A percentile compares a stretch with the other conserved stretches of the same genome.
These are phyloP conservation scores for Acanthamoeba triangularis DNA, from an alignment of 208 protist genomes.

Conservation along the genomic window DNA sequence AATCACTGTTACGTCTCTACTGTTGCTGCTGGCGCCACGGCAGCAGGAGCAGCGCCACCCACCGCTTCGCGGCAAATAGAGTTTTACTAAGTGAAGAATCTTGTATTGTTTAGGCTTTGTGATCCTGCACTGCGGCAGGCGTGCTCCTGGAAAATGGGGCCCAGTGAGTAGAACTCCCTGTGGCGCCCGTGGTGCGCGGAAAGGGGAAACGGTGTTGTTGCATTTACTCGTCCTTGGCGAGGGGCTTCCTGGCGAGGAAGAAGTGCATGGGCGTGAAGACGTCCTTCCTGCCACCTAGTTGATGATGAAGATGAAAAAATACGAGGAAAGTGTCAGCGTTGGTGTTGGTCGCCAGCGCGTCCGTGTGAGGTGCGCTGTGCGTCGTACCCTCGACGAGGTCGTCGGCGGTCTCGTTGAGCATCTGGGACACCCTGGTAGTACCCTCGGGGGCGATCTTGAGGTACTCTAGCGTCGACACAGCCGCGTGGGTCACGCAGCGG, in stretches of 20 bases:
- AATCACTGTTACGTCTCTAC: too few relatives aligned
- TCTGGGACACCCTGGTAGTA: slow-evolving; percentile 93
- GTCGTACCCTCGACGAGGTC: slow-evolving; percentile 92
- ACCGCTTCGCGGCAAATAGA: too few relatives aligned
- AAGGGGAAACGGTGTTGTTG: too few relatives aligned
- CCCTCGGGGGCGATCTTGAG: slow-evolving; percentile 86
- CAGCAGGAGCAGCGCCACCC: too few relatives aligned
- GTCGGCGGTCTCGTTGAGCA: slow-evolving; percentile 95
- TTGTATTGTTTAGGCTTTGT: too few relatives aligned
- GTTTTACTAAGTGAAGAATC: too few relatives aligned
- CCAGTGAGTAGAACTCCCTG: too few relatives aligned
- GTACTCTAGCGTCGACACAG: slow-evolving; percentile 93
- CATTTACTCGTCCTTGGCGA: neutral
- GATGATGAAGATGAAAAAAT: neutral
- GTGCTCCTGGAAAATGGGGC: too few relatives aligned
- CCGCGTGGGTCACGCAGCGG: slow-evolving; percentile 91
- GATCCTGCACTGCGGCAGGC: too few relatives aligned
- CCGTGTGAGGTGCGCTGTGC: neutral
- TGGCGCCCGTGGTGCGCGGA: too few relatives aligned
- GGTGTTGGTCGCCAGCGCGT: neutral
- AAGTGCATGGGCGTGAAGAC: slow-evolving; percentile 97
- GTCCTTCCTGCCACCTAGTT: slow-evolving; percentile 90
- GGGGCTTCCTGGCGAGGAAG: slow-evolving; percentile 94
- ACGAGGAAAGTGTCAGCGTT: too few relatives aligned
- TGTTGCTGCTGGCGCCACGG: too few relatives aligned